These are phyloP conservation scores for Pleurotus ostreatus DNA, from an alignment of 768 basidiomycete genomes.

Conservation along the genomic window DNA sequence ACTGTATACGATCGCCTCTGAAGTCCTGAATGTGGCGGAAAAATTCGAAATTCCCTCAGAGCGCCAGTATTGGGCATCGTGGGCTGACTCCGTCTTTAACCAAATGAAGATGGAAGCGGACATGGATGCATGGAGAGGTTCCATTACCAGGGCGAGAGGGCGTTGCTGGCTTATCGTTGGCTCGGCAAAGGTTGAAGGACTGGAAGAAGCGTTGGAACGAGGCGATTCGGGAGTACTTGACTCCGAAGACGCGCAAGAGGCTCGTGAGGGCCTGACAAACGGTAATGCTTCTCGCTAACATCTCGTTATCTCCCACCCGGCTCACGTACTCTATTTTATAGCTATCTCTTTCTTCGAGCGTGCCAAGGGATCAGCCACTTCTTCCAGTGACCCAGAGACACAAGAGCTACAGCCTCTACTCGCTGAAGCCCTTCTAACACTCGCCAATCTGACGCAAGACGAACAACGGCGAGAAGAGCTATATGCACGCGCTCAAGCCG, in stretches of 20 bases:
- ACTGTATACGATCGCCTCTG: conserved; percentile 59
- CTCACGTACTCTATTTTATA: background rate
- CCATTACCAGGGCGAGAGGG: conserved; percentile 44
- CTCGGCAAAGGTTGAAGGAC: conserved; percentile 47
- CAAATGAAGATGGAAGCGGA: conserved; percentile 65
- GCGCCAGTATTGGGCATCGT: conserved; percentile 52
- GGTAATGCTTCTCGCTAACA: background rate
- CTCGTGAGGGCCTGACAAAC: conserved; percentile 43
- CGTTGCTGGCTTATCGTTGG: conserved; percentile 56
- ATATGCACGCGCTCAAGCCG: conserved; percentile 46
- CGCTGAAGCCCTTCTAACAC: conserved; percentile 52
- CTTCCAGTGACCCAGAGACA: conserved; percentile 14
- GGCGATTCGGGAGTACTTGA: conserved; percentile 34
- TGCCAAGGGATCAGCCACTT: conserved; percentile 25
- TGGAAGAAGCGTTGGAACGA: conserved; percentile 50
- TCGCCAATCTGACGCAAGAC: conserved; percentile 56
- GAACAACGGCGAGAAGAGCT: conserved; percentile 44
- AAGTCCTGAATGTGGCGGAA: conserved; percentile 58
- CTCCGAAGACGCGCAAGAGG: conserved; percentile 51
- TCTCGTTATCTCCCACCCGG: background rate
- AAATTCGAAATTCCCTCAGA: conserved; percentile 41
- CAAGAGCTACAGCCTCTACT: conserved; percentile 29
- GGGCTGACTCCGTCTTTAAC: conserved; percentile 57
- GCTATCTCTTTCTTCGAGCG: conserved; percentile 41
- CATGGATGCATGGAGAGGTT: conserved; percentile 44